Conservation (phyloP, 805 yeast genomes). For the Candida xyloterini region DNA sequence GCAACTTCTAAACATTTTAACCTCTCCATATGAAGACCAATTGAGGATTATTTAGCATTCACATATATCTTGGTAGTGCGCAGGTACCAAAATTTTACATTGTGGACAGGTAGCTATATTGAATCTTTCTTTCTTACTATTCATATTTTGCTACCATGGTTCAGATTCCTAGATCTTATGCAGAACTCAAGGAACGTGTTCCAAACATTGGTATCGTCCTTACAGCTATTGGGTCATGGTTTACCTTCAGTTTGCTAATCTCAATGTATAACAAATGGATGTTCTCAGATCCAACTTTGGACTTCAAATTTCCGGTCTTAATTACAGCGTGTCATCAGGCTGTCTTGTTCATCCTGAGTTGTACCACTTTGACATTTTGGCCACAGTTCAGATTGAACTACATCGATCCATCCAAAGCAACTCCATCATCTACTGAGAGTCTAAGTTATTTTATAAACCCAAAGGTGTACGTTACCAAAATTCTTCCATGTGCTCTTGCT, state of each 20-base stretch:
- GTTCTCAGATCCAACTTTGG: slow-evolving; percentile 70
- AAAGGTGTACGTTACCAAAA: slow-evolving; percentile 44
- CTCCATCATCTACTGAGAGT: slow-evolving; percentile 6
- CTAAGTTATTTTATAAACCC: slow-evolving; percentile 28
- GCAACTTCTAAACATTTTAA: too few species aligned
- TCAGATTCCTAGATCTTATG: slow-evolving; percentile 21
- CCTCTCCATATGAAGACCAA: too few species aligned
- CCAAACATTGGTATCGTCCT: slow-evolving; percentile 25
- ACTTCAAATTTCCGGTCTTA: slow-evolving; percentile 75
- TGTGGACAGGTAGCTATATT: slow-evolving; percentile 3
- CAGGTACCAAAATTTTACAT: too few species aligned
- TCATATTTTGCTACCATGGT: slow-evolving; percentile 9
- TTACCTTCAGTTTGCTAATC: slow-evolving; percentile 58
- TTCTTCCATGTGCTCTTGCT: slow-evolving; percentile 81
- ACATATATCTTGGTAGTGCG: too few species aligned
- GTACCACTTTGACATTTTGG: slow-evolving; percentile 38
- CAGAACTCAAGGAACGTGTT: slow-evolving; percentile 22
- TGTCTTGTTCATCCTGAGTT: slow-evolving; percentile 53
- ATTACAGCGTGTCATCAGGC: slow-evolving; percentile 81
- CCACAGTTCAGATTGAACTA: slow-evolving; percentile 46
- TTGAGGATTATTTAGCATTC: too few species aligned
- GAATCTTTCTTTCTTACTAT: neutral
- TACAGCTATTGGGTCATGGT: slow-evolving; percentile 44
- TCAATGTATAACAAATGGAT: slow-evolving; percentile 90
- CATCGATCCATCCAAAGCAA: slow-evolving; percentile 15